phyloP scores from a whole-genome alignment of 768 basidiomycete genomes.

The Leucosporidium yakuticum region DNA sequence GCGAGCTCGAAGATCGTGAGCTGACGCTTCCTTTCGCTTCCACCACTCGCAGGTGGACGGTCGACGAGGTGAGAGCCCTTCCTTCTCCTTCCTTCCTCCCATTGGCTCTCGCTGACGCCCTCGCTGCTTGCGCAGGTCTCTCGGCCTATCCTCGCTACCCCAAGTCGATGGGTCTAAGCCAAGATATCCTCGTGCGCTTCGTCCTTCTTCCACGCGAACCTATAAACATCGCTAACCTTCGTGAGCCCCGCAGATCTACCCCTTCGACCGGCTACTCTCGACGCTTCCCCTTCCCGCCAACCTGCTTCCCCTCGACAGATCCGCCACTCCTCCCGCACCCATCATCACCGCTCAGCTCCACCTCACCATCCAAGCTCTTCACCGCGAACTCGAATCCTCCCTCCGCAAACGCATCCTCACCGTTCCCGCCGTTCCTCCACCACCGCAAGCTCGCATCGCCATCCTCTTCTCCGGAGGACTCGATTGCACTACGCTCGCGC shows the following conservation, averaged over 20 bases:
- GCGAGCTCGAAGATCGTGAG: too few species aligned
- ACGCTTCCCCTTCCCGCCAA: conserved; percentile 35
- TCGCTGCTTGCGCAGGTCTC: background rate
- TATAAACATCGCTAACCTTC: background rate
- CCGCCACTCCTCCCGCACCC: background rate
- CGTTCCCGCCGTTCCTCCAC: conserved; percentile 7
- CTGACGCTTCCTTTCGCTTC: background rate
- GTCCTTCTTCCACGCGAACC: rapidly evolving
- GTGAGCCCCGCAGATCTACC: conserved; percentile 20
- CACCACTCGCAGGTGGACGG: background rate
- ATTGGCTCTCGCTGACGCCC: too few species aligned
- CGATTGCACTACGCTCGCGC: conserved; percentile 78
- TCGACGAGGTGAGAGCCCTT: background rate
- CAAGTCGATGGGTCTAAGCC: background rate
- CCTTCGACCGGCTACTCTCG: conserved; percentile 35
- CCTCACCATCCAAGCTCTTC: conserved; percentile 37
- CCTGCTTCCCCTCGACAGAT: conserved; percentile 3
- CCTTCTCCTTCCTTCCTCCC: too few species aligned
- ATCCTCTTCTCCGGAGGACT: conserved; percentile 95
- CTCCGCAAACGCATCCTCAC: conserved; percentile 30
- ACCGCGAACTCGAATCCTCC: conserved; percentile 17
- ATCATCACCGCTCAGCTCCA: conserved; percentile 21
- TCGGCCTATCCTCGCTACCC: conserved; percentile 8
- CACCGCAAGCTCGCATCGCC: conserved; percentile 53
- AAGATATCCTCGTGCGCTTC: conserved; percentile 12